Percentiles rank a stretch among this genome's conserved stretches.
Conservation (phyloP, 257 asterid species). For the Vinca minor region DNA sequence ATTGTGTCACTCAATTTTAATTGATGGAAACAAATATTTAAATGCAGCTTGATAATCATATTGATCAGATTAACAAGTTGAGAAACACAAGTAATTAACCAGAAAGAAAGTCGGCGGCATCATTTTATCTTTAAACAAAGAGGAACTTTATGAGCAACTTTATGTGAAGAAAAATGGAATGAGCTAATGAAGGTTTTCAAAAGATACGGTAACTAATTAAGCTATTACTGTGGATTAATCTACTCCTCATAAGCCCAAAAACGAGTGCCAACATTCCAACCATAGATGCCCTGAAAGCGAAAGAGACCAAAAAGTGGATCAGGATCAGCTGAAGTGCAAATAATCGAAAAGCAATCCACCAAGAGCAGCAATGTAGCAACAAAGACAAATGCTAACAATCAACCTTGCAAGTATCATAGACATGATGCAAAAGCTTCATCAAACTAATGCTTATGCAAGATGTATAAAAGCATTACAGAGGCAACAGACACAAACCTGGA, state of each 20-base stretch:
- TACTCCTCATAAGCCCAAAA: neutral
- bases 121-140: neutral
- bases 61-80: too few relatives aligned
- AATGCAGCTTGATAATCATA: too few relatives aligned
- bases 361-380: too few relatives aligned
- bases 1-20: too few relatives aligned
- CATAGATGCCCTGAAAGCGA: slow-evolving; percentile 7
- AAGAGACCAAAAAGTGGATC: neutral
- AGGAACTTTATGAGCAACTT: neutral
- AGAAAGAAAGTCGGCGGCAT: too few relatives aligned
- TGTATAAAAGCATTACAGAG: neutral
- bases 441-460: too few relatives aligned
- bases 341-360: neutral
- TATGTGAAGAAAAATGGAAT: too few relatives aligned
- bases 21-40: too few relatives aligned
- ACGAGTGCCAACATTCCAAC: neutral
- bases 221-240: neutral
- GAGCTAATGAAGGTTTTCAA: neutral
- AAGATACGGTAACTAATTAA: neutral
- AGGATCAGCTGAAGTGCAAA: neutral
- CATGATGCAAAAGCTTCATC: neutral
- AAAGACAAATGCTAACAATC: neutral
- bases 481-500: neutral
- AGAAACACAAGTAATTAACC: too few relatives aligned
- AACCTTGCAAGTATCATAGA: neutral